Conservation (phyloP, 148 eudicot genomes). For the Arctostaphylos glauca region DNA sequence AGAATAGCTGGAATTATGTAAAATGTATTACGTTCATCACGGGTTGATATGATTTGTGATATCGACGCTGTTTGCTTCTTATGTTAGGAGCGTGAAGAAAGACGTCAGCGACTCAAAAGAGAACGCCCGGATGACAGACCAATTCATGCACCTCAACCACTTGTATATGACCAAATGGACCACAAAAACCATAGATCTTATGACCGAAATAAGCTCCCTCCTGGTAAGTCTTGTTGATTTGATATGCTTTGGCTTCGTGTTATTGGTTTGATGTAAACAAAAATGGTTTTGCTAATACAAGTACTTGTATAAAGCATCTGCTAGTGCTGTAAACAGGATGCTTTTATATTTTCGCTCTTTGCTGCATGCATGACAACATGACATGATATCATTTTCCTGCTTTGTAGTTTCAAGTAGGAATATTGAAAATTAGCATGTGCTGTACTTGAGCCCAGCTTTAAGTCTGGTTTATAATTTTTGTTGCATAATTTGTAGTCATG, state of each 20-base stretch:
- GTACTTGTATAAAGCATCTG: not conserved
- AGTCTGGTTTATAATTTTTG: not conserved
- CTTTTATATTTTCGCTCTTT: constrained; percentile 9
- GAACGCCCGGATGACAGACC: constrained; percentile 77
- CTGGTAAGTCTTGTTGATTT: constrained; percentile 47
- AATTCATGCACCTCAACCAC: constrained; percentile 42
- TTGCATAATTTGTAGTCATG: not conserved
- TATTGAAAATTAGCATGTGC: not conserved
- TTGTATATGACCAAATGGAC: constrained; percentile 44
- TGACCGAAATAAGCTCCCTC: constrained; percentile 71
- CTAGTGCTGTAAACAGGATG: not conserved
- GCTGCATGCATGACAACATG: not conserved
- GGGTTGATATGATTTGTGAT: not conserved
- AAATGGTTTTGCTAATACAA: not conserved
- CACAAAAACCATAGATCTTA: constrained; percentile 54
- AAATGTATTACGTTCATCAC: not conserved
- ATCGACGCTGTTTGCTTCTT: constrained; percentile 22
- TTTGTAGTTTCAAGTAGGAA: not conserved
- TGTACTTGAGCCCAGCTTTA: not conserved
- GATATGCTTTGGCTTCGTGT: not conserved
- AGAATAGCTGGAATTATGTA: not conserved
- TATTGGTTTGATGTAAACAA: constrained; percentile 8
- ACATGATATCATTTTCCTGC: not conserved
- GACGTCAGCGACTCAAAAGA: constrained; percentile 60
- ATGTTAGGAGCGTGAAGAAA: constrained; percentile 94